Conservation (phyloP, 805 yeast species). For the Metschnikowia henanensis region DNA sequence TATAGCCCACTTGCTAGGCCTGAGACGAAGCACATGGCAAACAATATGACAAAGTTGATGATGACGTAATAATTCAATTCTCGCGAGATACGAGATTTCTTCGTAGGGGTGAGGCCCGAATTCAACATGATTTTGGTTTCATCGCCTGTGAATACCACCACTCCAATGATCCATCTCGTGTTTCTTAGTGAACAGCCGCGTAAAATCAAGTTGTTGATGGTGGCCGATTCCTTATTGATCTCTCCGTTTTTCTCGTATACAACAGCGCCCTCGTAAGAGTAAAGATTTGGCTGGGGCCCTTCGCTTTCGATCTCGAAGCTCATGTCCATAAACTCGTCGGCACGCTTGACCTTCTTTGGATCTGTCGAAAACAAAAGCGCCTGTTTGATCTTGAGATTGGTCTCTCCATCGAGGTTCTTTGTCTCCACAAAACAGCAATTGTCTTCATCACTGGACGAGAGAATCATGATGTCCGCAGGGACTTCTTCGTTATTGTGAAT, state of each 20-base stretch:
- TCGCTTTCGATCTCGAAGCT: slow-evolving; percentile 76
- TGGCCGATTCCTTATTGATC: slow-evolving; percentile 58
- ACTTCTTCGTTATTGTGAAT: slow-evolving; percentile 74
- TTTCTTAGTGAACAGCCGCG: slow-evolving; percentile 81
- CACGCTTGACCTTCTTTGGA: slow-evolving; percentile 40
- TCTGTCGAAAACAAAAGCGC: slow-evolving; percentile 62
- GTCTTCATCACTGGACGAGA: slow-evolving; percentile 67
- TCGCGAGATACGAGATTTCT: slow-evolving; percentile 68
- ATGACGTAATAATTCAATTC: slow-evolving; percentile 72
- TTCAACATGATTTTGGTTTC: slow-evolving; percentile 83
- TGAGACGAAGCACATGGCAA: slow-evolving; percentile 65
- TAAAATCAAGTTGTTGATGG: slow-evolving; percentile 64
- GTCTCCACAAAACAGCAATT: slow-evolving; percentile 78
- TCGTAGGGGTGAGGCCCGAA: slow-evolving; percentile 78
- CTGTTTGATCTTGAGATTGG: slow-evolving; percentile 67
- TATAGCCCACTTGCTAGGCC: slow-evolving; percentile 72
- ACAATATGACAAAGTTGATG: slow-evolving; percentile 63
- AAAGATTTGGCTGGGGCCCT: slow-evolving; percentile 79
- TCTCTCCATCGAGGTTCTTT: slow-evolving; percentile 82
- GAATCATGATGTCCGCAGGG: slow-evolving; percentile 70
- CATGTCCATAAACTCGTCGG: slow-evolving; percentile 39
- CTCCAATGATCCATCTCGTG: slow-evolving; percentile 80
- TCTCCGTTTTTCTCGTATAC: slow-evolving; percentile 22
- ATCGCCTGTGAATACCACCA: slow-evolving; percentile 73
- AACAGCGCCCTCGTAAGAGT: slow-evolving; percentile 73